Conservation (phyloP, 1,284 basidiomycete species). For the Anthracocystis walkeri region DNA sequence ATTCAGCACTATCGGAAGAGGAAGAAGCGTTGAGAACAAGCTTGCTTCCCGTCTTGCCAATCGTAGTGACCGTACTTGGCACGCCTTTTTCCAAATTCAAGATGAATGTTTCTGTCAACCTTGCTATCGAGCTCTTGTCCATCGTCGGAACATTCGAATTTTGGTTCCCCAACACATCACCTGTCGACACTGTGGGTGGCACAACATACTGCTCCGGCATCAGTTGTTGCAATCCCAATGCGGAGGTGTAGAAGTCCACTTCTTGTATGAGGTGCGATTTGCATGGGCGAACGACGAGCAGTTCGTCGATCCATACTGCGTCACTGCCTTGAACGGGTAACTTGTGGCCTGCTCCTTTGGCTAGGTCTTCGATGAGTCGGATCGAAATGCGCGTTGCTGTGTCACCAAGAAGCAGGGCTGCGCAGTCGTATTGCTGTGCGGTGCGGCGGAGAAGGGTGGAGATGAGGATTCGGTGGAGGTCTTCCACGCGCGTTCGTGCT, state of each 20-base stretch:
- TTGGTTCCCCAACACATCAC: conserved; percentile 10
- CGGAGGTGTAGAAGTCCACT: conserved; percentile 44
- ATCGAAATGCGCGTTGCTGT: conserved; percentile 55
- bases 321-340: conserved; percentile 54
- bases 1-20: neutral
- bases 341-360: conserved; percentile 64
- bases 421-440: conserved; percentile 39
- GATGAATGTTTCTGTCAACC: conserved; percentile 62
- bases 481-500: conserved; percentile 59
- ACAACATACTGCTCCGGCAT: conserved; percentile 35
- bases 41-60: conserved; percentile 62
- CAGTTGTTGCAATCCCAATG: conserved; percentile 27
- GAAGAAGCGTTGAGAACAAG: conserved; percentile 49
- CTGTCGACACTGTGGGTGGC: conserved; percentile 9
- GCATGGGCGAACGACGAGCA: conserved; percentile 56
- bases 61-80: conserved; percentile 62
- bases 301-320: conserved; percentile 56
- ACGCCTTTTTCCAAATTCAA: conserved; percentile 62
- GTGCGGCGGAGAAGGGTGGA: conserved; percentile 42
- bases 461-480: conserved; percentile 54
- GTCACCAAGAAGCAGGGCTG: conserved; percentile 57
- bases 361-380: conserved; percentile 55
- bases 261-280: conserved; percentile 50
- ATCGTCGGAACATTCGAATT: conserved; percentile 17
- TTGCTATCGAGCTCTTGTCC: conserved; percentile 60